Base-by-base conservation (phyloP, 2,329 filamentous ascomycete genomes). In the Dactylonectria macrodidyma region DNA sequence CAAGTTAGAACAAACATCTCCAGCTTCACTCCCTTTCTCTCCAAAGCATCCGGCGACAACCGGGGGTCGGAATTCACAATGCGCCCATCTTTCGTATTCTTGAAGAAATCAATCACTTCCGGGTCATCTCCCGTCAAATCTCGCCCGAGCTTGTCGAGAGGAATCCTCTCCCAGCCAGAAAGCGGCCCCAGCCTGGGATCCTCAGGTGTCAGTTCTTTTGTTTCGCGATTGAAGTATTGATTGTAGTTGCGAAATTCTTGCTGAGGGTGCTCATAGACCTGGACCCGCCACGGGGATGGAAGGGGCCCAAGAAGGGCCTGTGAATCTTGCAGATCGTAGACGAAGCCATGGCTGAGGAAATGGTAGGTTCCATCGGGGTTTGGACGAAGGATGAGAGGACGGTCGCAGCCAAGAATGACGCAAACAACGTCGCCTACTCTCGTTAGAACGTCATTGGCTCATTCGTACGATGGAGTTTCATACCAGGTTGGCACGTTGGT, bases 361-460 rank as follows among this genome's bases (percentile, higher is more conserved):
- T 46, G 52, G 34, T 41, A 33, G 14, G 24, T 54, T 5, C 46
- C 46, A 11, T 50, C 19, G 2, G 14, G 11, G 5, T 19, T 11
- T 1, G 59, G 54, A 12, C 64, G 64, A 2, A 66, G 10, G 12
- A 62, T 7, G 2, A 66, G 9, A 3, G 52, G 59, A 4, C 34
- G 38, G 22, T 62, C 54, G 30, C 52, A 62, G 4, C 64, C 64
- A 5, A 59, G 58, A 22, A 66, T n/a, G 9, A 66, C 54, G 36
- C 46, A 58, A 14, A 62, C 34, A 16, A 62, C 36, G 19, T 66
- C 59, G 11, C 62, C 62, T 56, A 33, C n/a, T 3, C n/a, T 38
- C 12, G 19, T 66, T 50, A 61, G 9, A 6, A 14, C 12, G 9
- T 16, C n/a, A 3, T 26, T 5, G 12, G 14, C 11, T 9, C 6